Evolutionary conservation across 2,329 filamentous ascomycete species (phyloP).

Genomic region (Diaporthe longicolla): DNA sequence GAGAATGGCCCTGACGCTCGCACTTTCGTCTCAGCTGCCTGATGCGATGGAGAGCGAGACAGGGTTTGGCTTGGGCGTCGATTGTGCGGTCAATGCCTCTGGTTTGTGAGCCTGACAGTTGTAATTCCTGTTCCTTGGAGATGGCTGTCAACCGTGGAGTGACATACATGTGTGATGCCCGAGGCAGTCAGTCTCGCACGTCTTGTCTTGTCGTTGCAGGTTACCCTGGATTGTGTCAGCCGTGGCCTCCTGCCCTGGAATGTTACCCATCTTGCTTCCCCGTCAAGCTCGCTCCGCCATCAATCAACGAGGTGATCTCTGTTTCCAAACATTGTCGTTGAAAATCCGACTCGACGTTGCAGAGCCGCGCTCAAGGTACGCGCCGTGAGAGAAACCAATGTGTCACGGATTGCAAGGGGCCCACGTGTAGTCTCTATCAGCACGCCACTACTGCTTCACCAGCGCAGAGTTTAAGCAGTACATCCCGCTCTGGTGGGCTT

Average conservation of each 20-base stretch:
- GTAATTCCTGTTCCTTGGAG: not conserved
- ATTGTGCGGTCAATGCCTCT: not conserved
- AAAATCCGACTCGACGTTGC: not conserved
- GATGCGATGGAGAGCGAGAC: not conserved
- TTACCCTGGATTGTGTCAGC: slow-evolving; percentile 12
- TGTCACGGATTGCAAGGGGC: slow-evolving; percentile 38
- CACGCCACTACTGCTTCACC: fast-evolving
- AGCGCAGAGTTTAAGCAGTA: not conserved
- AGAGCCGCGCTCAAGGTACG: slow-evolving; percentile 28
- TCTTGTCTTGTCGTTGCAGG: not conserved
- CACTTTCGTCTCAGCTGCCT: slow-evolving; percentile 1
- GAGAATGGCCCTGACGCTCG: slow-evolving; percentile 8
- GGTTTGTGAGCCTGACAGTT: not conserved
- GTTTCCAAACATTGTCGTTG: slow-evolving; percentile 33
- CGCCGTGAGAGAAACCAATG: slow-evolving; percentile 34
- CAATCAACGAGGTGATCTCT: not conserved
- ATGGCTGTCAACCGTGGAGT: not conserved
- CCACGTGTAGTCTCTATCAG: not conserved
- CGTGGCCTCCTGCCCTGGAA: not conserved
- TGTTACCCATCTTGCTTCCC: slow-evolving; percentile 8
- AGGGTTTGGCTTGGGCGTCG: slow-evolving; percentile 17
- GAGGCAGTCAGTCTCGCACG: no score
- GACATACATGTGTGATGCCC: no score
- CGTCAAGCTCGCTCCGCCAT: not conserved
- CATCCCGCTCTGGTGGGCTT: slow-evolving; percentile 16